Conservation (phyloP, 1,139 yeast species). For the Trichomonascaceae sp. region DNA sequence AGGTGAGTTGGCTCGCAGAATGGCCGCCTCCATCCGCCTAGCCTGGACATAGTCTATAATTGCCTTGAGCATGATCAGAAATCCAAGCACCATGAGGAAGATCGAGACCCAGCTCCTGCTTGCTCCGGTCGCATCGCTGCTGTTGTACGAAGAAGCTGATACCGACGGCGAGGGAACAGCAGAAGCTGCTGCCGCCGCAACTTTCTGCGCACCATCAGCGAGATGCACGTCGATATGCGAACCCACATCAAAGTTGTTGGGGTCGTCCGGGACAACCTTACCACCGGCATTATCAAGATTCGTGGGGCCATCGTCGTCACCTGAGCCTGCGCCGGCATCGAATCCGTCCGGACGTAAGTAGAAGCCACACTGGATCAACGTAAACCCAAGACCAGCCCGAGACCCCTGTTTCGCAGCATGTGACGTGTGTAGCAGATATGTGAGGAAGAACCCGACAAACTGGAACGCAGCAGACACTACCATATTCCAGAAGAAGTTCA, state of each 20-base stretch:
- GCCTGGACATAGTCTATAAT: slow-evolving; percentile 60
- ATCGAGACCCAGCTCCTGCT: slow-evolving; percentile 35
- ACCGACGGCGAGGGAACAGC: slow-evolving; percentile 9
- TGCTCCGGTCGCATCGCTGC: slow-evolving; percentile 7
- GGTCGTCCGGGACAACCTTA: slow-evolving; percentile 25
- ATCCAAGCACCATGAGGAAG: slow-evolving; percentile 54
- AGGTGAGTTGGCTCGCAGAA: slow-evolving; percentile 19
- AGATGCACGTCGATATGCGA: slow-evolving; percentile 7
- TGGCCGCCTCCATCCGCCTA: slow-evolving; percentile 58
- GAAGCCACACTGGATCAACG: slow-evolving; percentile 68
- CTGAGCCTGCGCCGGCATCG: slow-evolving; percentile 1
- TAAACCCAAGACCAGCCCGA: slow-evolving; percentile 80
- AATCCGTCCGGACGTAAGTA: slow-evolving; percentile 41
- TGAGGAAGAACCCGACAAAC: slow-evolving; percentile 81
- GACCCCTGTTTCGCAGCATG: slow-evolving; percentile 98
- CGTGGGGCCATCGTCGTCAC: slow-evolving; percentile 21
- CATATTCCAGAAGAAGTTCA: slow-evolving; percentile 82
- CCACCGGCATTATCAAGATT: slow-evolving; percentile 29
- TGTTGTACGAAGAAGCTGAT: slow-evolving; percentile 4
- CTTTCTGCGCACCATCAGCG: background rate
- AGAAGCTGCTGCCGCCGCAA: too few species aligned
- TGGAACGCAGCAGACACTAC: slow-evolving; percentile 84
- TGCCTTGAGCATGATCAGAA: slow-evolving; percentile 52
- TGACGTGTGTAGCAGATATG: slow-evolving; percentile 85
- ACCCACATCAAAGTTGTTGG: slow-evolving; percentile 26